Evolutionary conservation across 2,329 filamentous ascomycete species (phyloP), one percentile per base, ranked within the genome.

Genomic region (Metarhizium anisopliae): DNA sequence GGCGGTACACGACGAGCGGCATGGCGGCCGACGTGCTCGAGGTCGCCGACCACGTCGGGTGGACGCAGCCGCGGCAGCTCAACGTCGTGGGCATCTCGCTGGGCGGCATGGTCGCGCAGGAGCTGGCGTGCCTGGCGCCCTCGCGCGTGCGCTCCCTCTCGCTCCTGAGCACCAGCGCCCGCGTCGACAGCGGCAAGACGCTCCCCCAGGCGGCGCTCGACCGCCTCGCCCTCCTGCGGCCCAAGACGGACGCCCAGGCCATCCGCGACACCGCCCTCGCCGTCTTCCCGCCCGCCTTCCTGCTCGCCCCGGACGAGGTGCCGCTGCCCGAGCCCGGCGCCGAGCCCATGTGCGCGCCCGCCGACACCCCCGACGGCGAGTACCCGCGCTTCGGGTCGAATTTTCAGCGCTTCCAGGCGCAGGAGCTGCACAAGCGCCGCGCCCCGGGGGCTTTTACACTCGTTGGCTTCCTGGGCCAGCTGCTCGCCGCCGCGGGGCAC

Each of bases 101-200:
- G 80, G 90, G 90, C 60, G 90, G 91, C 65, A 95, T 96, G 91
- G 93, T 96, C 63, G 83, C 89, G 2, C 91, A 95, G 70, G 91
- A 96, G 72, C 66, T 96, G 4, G 83, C 79, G 25, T 74, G 71
- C 61, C 68, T 76, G n/a, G 70, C 75, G 35, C 82, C 83, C 0
- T 59, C 71, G 13, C 74, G 80, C 50, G 67, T 89, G 54, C 72
- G 74, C 29, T 81, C 78, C 16, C 72, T 89, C 18, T 78, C 73
- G 38, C 76, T 89, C 3, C 70, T 85, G 59, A 83, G 79, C 67
- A 88, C 85, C 2, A 81, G 84, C 1, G 79, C 83, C 4, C 67
- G 68, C 38, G 76, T 87, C 56, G 79, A 84, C 60, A 84, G 84
- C 70, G 84, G 83, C 30, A 77, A 76, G 50, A 72, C 77, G n/a